These are phyloP conservation scores for Alternaria solani DNA, from an alignment of 2,329 filamentous ascomycete species.

Conservation along the genomic window DNA sequence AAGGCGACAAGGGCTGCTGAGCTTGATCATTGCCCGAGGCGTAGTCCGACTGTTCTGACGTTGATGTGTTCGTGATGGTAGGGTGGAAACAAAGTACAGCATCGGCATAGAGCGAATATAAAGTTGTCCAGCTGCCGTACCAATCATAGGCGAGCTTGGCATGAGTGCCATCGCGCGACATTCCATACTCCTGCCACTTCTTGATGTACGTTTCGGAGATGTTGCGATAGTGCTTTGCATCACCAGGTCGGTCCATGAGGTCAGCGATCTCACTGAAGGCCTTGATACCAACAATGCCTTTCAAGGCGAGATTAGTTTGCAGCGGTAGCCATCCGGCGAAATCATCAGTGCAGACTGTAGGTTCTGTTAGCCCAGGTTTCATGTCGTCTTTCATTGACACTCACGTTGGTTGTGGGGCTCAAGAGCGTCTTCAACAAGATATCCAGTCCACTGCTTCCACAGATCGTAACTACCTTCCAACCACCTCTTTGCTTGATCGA, in stretches of 20 bases:
- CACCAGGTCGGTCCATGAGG: conserved; percentile 65
- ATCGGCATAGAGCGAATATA: conserved; percentile 88
- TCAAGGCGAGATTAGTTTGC: conserved; percentile 83
- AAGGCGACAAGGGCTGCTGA: conserved; percentile 33
- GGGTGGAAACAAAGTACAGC: conserved; percentile 81
- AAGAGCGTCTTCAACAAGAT: conserved; percentile 77
- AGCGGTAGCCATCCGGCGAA: conserved; percentile 81
- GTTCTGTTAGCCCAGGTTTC: conserved; percentile 9
- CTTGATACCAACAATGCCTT: conserved; percentile 82
- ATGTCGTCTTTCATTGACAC: conserved; percentile 16
- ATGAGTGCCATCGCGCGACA: conserved; percentile 74
- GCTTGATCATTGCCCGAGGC: conserved; percentile 13
- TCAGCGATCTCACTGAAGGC: conserved; percentile 77
- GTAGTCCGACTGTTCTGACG: conserved; percentile 8
- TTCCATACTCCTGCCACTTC: conserved; percentile 75
- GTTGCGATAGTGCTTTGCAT: conserved; percentile 68
- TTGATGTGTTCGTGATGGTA: conserved; percentile 51
- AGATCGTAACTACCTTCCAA: conserved; percentile 73
- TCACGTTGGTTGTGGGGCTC: conserved; percentile 75
- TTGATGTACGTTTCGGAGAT: conserved; percentile 72
- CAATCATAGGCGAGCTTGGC: conserved; percentile 82
- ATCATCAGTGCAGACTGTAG: conserved; percentile 77
- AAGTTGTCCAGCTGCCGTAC: conserved; percentile 81
- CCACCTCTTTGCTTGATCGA: conserved; percentile 68
- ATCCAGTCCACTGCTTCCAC: conserved; percentile 80